These are phyloP conservation scores for Arthrinium puccinioides DNA, from an alignment of 2,329 filamentous ascomycete genomes.

Conservation along the genomic window DNA sequence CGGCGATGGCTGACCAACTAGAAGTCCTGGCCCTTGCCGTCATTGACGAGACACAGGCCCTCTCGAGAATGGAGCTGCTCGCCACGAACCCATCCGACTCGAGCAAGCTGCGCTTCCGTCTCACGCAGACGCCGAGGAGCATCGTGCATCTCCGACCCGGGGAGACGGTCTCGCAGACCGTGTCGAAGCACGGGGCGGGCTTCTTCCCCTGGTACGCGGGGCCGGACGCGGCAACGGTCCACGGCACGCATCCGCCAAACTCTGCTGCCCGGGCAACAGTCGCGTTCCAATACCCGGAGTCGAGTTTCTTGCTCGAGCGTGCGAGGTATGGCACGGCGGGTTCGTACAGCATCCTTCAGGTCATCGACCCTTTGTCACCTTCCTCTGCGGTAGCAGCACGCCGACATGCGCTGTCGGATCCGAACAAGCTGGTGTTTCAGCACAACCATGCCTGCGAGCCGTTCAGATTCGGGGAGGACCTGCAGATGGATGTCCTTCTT, in stretches of 20 bases:
- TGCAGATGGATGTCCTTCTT: constrained; percentile 5
- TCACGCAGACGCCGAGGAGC: background rate
- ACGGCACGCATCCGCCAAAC: background rate
- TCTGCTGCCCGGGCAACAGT: background rate
- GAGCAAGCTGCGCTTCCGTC: constrained; percentile 1
- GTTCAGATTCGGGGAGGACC: constrained; percentile 2
- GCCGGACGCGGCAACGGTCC: no score
- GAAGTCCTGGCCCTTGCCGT: constrained; percentile 9
- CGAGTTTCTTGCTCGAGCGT: background rate
- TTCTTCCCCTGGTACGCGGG: constrained; percentile 5
- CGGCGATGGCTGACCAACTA: constrained; percentile 7
- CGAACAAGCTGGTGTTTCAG: background rate
- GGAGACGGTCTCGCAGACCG: background rate
- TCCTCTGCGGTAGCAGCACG: background rate
- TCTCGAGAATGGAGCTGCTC: constrained; percentile 6
- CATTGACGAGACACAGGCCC: constrained; percentile 6
- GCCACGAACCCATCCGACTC: constrained; percentile 3
- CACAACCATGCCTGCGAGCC: constrained; percentile 2
- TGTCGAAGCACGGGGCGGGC: background rate
- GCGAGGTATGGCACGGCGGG: background rate
- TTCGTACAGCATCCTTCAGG: constrained; percentile 1
- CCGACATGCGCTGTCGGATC: constrained; percentile 1
- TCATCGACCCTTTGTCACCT: background rate
- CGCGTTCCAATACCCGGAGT: background rate
- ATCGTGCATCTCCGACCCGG: background rate